These are phyloP conservation scores for Schwanniomyces yamadae DNA, from an alignment of 805 yeast species.

Conservation along the genomic window DNA sequence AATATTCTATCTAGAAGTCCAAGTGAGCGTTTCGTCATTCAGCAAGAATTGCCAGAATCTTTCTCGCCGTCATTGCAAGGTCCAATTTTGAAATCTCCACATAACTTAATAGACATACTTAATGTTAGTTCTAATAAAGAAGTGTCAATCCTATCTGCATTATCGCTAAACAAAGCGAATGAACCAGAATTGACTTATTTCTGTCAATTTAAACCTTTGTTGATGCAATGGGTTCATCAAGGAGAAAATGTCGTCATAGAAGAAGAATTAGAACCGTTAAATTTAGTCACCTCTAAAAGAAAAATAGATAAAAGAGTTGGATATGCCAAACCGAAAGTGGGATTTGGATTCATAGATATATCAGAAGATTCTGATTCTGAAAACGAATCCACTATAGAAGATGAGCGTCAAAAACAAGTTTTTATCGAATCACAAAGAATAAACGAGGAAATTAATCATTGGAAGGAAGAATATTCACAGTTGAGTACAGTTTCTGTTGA, in stretches of 20 bases:
- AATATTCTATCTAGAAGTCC: constrained; percentile 7
- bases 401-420: too few species aligned
- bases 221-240: constrained; percentile 17
- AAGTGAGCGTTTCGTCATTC: constrained; percentile 10
- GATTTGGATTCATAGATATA: constrained; percentile 30
- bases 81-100: constrained; percentile 15
- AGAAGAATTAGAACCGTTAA: neutral
- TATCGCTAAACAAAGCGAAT: constrained; percentile 6
- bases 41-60: constrained; percentile 11
- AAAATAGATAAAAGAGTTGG: neutral
- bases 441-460: constrained; percentile 8
- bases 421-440: constrained; percentile 1
- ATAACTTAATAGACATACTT: constrained; percentile 13
- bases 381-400: too few species aligned
- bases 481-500: constrained; percentile 17
- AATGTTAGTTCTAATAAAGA: constrained; percentile 12
- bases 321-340: constrained; percentile 21
- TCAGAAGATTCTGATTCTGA: constrained; percentile 9
- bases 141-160: constrained; percentile 16
- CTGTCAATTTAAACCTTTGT: constrained; percentile 28
- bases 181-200: constrained; percentile 13
- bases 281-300: neutral
- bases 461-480: constrained; percentile 11
- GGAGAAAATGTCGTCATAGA: constrained; percentile 1
- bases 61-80: constrained; percentile 23